phyloP scores from a whole-genome alignment of 2,329 filamentous ascomycete genomes.

The Trichoderma endophyticum region DNA sequence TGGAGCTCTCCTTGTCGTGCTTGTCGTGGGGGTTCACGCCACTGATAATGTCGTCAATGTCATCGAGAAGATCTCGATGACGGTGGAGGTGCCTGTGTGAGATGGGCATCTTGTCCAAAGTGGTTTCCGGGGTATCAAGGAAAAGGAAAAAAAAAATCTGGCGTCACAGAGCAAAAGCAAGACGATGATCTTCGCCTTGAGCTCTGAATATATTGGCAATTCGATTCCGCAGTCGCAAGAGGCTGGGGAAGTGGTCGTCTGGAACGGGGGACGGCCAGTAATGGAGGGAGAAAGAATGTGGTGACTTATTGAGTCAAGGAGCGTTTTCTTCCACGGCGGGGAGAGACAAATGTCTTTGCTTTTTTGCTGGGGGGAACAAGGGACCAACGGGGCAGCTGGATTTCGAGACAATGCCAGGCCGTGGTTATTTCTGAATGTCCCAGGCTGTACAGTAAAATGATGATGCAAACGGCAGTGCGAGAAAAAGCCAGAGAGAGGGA shows the following conservation, averaged over 20 bases:
- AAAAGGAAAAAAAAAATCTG: background rate
- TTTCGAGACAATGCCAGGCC: slow-evolving; percentile 20
- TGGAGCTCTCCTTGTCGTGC: background rate
- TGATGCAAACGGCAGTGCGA: slow-evolving; percentile 5
- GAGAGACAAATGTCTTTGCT: slow-evolving; percentile 26
- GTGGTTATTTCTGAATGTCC: background rate
- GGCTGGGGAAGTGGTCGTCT: slow-evolving; percentile 22
- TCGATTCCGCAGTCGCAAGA: slow-evolving; percentile 4
- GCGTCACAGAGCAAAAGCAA: background rate
- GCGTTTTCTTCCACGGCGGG: slow-evolving; percentile 24
- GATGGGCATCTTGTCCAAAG: slow-evolving; percentile 29
- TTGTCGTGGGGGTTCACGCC: slow-evolving; percentile 16
- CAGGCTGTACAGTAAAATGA: background rate
- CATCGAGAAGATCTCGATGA: slow-evolving; percentile 28
- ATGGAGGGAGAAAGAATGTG: slow-evolving; percentile 28
- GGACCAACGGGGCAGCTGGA: slow-evolving; percentile 25
- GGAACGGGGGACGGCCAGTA: slow-evolving; percentile 30
- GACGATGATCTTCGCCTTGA: slow-evolving; percentile 23
- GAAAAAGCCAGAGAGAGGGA: slow-evolving; percentile 16
- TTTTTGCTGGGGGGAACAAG: slow-evolving; percentile 17
- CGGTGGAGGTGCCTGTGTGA: slow-evolving; percentile 30
- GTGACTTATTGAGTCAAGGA: slow-evolving; percentile 25
- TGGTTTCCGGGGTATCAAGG: slow-evolving; percentile 4
- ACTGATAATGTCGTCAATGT: slow-evolving; percentile 28
- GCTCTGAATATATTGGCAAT: slow-evolving; percentile 15